These are phyloP conservation scores for Fusarium incarnatum DNA, from an alignment of 2,329 filamentous ascomycete species.

Conservation along the genomic window DNA sequence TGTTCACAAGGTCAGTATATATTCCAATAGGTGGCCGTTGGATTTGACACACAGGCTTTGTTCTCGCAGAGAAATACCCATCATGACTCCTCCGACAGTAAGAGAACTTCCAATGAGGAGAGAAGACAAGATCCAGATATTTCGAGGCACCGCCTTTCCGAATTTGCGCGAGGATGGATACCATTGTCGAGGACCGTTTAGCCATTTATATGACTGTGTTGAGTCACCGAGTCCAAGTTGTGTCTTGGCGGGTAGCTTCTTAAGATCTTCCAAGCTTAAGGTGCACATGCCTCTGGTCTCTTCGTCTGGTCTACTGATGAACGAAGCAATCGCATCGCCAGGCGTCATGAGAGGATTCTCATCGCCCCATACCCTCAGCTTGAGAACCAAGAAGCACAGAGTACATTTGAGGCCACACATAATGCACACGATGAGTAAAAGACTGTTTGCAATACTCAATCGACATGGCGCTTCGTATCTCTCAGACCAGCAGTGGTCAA, in stretches of 20 bases:
- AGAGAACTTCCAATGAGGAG: constrained; percentile 27
- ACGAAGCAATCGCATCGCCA: constrained; percentile 36
- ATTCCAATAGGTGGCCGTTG: no score
- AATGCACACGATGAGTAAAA: constrained; percentile 23
- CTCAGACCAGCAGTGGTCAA: constrained; percentile 25
- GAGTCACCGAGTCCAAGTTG: background rate
- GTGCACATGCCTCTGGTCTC: constrained; percentile 35
- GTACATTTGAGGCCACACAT: constrained; percentile 32
- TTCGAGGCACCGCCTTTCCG: constrained; percentile 22
- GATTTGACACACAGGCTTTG: constrained; percentile 10
- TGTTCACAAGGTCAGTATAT: no score
- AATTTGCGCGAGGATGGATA: background rate
- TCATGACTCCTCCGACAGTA: constrained; percentile 9
- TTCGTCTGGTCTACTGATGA: constrained; percentile 20
- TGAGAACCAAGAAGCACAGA: constrained; percentile 19
- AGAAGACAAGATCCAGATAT: constrained; percentile 24
- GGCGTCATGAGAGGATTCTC: constrained; percentile 33
- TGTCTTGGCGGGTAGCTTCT: background rate
- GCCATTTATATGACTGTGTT: constrained; percentile 1
- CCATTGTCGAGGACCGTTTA: constrained; percentile 22
- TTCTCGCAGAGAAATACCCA: background rate
- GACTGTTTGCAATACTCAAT: constrained; percentile 27
- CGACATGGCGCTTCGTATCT: constrained; percentile 16
- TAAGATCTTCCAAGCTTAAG: constrained; percentile 11
- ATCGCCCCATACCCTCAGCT: constrained; percentile 14